Base-by-base conservation (phyloP, 257 asterid species). In the Solanum chilense region DNA sequence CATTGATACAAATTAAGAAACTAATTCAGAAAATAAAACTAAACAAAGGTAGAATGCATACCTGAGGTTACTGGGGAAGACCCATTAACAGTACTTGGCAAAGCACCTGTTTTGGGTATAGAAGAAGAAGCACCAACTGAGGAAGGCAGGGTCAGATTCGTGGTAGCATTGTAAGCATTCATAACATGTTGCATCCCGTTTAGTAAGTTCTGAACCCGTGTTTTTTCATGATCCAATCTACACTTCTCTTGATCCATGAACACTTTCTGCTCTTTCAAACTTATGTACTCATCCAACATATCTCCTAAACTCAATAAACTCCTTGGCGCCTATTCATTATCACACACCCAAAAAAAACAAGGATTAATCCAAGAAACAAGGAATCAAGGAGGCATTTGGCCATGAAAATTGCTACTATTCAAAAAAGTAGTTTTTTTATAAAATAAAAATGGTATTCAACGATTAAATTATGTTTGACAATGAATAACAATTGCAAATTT, bases 241-340 rank as follows among this genome's bases (percentile, higher is more conserved):
- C 92, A 78, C 58, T 92, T 94, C 84, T 95, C 99, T 27, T 94
- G 98, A 37, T 97, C 97, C 86, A 95, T 35, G 37, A 71, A 81
- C 90, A 97, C 93, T 88, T 94, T 97, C 89, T 93, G 97, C 89
- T 92, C 99, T 94, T 97, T 97, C 89, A 97, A 44, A 16, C 93
- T 78, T 35, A 97, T 92, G 89, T 97, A 97, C 90, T 97, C 99
- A 25, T 97, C 98, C 92, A 97, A 86, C 86, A 97, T 94, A 42
- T 91, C 95, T 20, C 93, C 95, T 93, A 97, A 91, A 88, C 96
- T 92, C 97, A 97, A 86, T 92, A 97, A 88, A 88, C 91, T 93
- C 92, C 94, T 95, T 27, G 99, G 98, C 44, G 96, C 97, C 99
- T 97, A 27, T 35, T 86, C 85, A 47, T 9, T 16, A 11, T 80